Conservation (phyloP, 1,284 basidiomycete genomes). For the Apiotrichum domesticum region DNA sequence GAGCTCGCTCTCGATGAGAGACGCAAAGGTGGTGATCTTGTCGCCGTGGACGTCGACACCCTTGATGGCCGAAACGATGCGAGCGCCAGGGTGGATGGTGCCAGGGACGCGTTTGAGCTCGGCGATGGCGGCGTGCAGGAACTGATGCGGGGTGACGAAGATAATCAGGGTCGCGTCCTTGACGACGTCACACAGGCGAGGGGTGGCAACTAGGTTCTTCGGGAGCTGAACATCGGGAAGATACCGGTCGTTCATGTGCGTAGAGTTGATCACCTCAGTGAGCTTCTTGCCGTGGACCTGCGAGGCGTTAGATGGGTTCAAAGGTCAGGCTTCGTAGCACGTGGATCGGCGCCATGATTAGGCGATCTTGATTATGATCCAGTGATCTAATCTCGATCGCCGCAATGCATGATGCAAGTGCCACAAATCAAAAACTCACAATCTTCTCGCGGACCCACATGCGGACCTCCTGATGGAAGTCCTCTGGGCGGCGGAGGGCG, state of each 20-base stretch:
- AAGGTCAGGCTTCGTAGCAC: too few relatives aligned
- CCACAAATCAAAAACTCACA: slow-evolving; percentile 20
- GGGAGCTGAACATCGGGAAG: slow-evolving; percentile 53
- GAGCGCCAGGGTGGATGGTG: slow-evolving; percentile 45
- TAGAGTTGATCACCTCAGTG: slow-evolving; percentile 54
- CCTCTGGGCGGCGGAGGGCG: slow-evolving; percentile 40
- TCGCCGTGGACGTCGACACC: slow-evolving; percentile 52
- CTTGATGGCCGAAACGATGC: slow-evolving; percentile 52
- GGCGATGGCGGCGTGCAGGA: slow-evolving; percentile 41
- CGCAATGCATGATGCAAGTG: too few relatives aligned
- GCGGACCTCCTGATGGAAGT: slow-evolving; percentile 50
- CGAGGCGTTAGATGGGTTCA: neutral
- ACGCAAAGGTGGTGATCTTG: slow-evolving; percentile 55
- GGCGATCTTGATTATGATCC: neutral
- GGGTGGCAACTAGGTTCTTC: slow-evolving; percentile 52
- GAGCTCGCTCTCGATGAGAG: slow-evolving; percentile 54
- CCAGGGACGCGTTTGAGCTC: slow-evolving; percentile 46
- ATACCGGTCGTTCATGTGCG: slow-evolving; percentile 56
- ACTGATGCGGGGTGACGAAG: slow-evolving; percentile 54
- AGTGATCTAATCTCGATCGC: too few relatives aligned
- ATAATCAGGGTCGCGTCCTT: slow-evolving; percentile 54
- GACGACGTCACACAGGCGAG: slow-evolving; percentile 51
- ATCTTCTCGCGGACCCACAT: slow-evolving; percentile 53
- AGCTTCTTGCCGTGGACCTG: slow-evolving; percentile 53
- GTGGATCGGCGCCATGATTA: too few relatives aligned